Evolutionary conservation across 164 flowering plant genomes (phyloP), one percentile per base, ranked within the genome.

Genomic region (Houttuynia cordata): DNA sequence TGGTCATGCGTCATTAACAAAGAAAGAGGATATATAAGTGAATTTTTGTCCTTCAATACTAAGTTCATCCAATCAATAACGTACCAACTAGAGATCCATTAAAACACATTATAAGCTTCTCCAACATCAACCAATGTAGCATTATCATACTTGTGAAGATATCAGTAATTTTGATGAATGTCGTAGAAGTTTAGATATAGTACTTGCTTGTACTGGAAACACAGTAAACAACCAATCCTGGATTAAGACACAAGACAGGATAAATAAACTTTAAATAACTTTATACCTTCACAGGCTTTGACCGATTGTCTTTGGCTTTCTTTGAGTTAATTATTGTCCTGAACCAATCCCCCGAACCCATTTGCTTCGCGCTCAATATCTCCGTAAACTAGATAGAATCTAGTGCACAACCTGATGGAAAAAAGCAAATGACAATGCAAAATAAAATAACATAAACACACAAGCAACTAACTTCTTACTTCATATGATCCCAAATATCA

Each of bases 261-360:
- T 5, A 57, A 24, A 57, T 1, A 25, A 57, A 34, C 1, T 34
- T 23, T 20, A 19, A 3, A 8, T 17, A 7, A 37, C 17, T 57
- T 20, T 19, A 1, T 34, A 63, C 52, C 60, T 63, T 63, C 42
- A 13, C 53, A 60, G 68, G 72, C 61, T 78, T 84, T 42, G 78
- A 64, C 59, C 63, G 73, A 17, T 70, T 69, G 23, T 63, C 70
- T 71, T 88, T 91, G 42, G 51, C 71, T 76, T 80, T 92, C 81
- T 84, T 88, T 53, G 64, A 65, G 66, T 73, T 67, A 63, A 84
- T 76, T 70, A 87, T 73, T 52, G 81, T 66, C 83, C 83, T 92
- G 59, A 88, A 78, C 92, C 96, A 85, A 64, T 74, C 71, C 52
- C 89, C 87, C 60, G 94, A 88, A 67, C 92, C 95, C 98, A 92